Evolutionary conservation across 768 basidiomycete species (phyloP), one percentile per base, ranked within the genome.

Genomic region (Obba rivulosa): DNA sequence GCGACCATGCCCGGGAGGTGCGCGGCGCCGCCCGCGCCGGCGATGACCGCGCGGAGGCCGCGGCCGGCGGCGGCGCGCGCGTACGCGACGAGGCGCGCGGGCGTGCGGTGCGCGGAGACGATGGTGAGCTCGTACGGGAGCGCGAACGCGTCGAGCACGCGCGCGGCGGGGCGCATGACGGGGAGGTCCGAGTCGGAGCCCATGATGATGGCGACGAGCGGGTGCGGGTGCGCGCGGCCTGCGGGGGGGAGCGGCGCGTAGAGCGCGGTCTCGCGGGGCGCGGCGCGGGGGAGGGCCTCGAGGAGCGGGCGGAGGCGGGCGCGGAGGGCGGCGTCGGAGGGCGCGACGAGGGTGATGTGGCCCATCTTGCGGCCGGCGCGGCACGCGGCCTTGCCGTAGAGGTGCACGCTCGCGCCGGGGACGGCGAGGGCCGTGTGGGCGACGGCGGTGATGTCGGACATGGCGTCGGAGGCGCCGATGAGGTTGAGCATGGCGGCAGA

Each of bases 1-100:
- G 95, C 96, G 1, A 97, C 92, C 96, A 99, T 99, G 0, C 96
- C 96, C 0, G 96, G 96, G 1, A 99, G 70, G 69, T 99, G 96
- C 4, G 95, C 96, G 1, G 96, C 95, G 0, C 96, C 96, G n/a
- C 96, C 96, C 5, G 96, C 96, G 5, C 95, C 95, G 2, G 95
- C 95, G 37, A 99, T 85, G 65, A 99, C 81, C 3, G 77, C 79
- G 40, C 86, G 69, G 36, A 88, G 55, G 2, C 87, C 88, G 4
- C 86, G 71, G 16, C 74, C 64, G 1, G 76, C 73, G 0, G 93
- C 94, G 8, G 78, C 76, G 39, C 83, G 74, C 2, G 96, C 87
- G 54, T 94, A 97, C 50, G 82, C 75, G 18, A 87, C 79, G 61
- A 98, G 73, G 2, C 95, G 69, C 49, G 87, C 85, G 0, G 94